Conservation (phyloP, 306 rosid genomes). For the Dryas drummondii region DNA sequence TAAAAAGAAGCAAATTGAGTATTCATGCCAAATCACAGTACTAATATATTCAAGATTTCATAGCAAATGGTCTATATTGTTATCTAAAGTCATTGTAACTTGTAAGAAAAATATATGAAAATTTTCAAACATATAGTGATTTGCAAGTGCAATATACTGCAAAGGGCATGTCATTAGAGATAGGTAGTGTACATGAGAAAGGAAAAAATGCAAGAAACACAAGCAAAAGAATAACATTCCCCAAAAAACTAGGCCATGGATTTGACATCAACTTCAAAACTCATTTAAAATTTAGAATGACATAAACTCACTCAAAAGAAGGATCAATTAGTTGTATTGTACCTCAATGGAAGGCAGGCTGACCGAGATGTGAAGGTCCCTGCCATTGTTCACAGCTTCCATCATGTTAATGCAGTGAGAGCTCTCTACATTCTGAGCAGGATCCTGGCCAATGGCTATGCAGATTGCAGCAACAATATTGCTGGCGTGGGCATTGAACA, state of each 20-base stretch:
- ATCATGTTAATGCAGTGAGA: conserved; percentile 34
- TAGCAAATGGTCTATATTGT: no score
- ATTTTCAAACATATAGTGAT: no score
- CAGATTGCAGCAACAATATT: conserved; percentile 30
- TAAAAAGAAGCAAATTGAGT: no score
- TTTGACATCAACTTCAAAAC: neutral
- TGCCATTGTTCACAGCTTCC: conserved; percentile 27
- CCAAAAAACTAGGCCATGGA: neutral
- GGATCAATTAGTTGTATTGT: neutral
- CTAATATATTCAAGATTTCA: no score
- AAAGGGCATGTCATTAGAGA: no score
- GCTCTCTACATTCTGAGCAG: conserved; percentile 38
- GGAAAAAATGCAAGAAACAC: no score
- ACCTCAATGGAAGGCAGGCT: conserved; percentile 38
- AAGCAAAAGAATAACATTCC: neutral
- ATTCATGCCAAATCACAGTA: no score
- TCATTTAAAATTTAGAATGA: neutral
- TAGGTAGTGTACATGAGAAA: no score
- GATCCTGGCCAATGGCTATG: conserved; percentile 37
- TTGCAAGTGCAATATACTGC: no score
- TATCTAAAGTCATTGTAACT: no score
- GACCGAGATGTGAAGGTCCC: conserved; percentile 26
- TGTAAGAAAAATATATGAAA: no score
- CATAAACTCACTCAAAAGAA: neutral
- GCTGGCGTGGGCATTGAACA: conserved; percentile 36